A percentile compares a stretch with the other conserved stretches of the same genome.
phyloP scores from a whole-genome alignment of 352 stramenopile genomes.

The Globisporangium recalcitrans region DNA sequence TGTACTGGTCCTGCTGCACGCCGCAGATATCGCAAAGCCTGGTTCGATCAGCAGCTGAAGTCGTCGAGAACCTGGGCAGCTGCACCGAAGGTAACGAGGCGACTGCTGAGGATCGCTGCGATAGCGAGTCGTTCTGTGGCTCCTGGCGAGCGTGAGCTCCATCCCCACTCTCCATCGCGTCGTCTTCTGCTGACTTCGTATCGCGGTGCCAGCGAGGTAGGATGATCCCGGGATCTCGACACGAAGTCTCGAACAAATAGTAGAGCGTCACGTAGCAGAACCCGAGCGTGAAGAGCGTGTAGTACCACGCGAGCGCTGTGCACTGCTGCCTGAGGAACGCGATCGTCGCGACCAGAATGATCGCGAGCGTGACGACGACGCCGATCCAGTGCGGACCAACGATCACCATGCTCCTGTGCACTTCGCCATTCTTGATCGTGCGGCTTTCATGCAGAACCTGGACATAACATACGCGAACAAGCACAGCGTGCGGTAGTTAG shows the following conservation, averaged over 20 bases:
- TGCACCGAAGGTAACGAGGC: not conserved
- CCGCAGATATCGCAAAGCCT: slow-evolving; percentile 64
- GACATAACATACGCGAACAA: not conserved
- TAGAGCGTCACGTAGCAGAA: slow-evolving; percentile 57
- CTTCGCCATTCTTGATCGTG: slow-evolving; percentile 21
- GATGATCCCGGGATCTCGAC: slow-evolving; percentile 70
- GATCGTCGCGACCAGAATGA: slow-evolving; percentile 52
- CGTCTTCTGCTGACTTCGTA: slow-evolving; percentile 16
- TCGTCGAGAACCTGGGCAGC: slow-evolving; percentile 5
- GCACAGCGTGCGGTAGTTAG: not conserved
- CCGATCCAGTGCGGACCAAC: slow-evolving; percentile 81
- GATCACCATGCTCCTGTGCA: slow-evolving; percentile 32
- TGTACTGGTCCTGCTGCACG: slow-evolving; percentile 47
- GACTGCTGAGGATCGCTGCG: slow-evolving; percentile 1
- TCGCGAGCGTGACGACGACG: slow-evolving; percentile 54
- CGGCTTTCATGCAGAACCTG: slow-evolving; percentile 51
- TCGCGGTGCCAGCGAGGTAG: slow-evolving; percentile 20
- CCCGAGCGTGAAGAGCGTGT: slow-evolving; percentile 48
- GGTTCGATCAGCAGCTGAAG: slow-evolving; percentile 19
- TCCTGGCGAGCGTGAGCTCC: not conserved
- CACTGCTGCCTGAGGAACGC: slow-evolving; percentile 67
- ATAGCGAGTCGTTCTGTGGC: slow-evolving; percentile 4
- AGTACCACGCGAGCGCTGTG: slow-evolving; percentile 39
- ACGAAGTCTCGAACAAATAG: slow-evolving; percentile 71
- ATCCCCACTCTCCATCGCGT: not conserved